Evolutionary conservation across 805 yeast genomes (phyloP).

Genomic region (Grigorovia jiainica): DNA sequence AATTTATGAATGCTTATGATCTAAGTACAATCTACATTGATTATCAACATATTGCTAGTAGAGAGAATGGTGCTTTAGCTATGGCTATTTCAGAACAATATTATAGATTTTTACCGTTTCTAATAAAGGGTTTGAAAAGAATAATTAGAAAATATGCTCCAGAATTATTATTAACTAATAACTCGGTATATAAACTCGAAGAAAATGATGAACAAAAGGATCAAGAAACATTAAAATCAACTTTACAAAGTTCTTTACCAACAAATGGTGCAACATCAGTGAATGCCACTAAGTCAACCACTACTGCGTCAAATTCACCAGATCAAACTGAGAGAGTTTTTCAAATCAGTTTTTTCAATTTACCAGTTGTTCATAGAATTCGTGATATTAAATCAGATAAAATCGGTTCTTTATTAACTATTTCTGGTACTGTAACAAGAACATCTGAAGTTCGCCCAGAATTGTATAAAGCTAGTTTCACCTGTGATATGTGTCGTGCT

Average conservation of each 20-base stretch:
- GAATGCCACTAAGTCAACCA: slow-evolving; percentile 24
- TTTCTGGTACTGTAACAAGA: slow-evolving; percentile 92
- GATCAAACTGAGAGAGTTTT: slow-evolving; percentile 63
- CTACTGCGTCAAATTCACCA: slow-evolving; percentile 37
- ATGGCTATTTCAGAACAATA: slow-evolving; percentile 85
- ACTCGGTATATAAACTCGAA: slow-evolving; percentile 20
- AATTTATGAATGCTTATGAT: slow-evolving; percentile 69
- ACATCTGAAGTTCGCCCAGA: slow-evolving; percentile 97
- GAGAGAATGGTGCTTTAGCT: slow-evolving; percentile 82
- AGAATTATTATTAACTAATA: slow-evolving; percentile 43
- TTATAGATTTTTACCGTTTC: slow-evolving; percentile 83
- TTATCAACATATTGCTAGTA: slow-evolving; percentile 62
- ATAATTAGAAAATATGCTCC: slow-evolving; percentile 73
- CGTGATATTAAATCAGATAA: slow-evolving; percentile 86
- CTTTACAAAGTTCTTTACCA: slow-evolving; percentile 4
- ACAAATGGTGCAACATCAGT: slow-evolving; percentile 6
- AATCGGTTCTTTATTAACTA: slow-evolving; percentile 74
- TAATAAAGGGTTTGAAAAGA: slow-evolving; percentile 63
- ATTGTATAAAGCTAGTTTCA: slow-evolving; percentile 73
- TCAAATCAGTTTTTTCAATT: slow-evolving; percentile 79
- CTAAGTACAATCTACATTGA: slow-evolving; percentile 74
- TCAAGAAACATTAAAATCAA: slow-evolving; percentile 1
- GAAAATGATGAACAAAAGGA: slow-evolving; percentile 14
- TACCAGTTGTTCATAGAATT: slow-evolving; percentile 74
- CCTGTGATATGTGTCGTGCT: slow-evolving; percentile 83